These are phyloP conservation scores for Stephania cephalantha DNA, from an alignment of 164 flowering plant species.

Conservation along the genomic window DNA sequence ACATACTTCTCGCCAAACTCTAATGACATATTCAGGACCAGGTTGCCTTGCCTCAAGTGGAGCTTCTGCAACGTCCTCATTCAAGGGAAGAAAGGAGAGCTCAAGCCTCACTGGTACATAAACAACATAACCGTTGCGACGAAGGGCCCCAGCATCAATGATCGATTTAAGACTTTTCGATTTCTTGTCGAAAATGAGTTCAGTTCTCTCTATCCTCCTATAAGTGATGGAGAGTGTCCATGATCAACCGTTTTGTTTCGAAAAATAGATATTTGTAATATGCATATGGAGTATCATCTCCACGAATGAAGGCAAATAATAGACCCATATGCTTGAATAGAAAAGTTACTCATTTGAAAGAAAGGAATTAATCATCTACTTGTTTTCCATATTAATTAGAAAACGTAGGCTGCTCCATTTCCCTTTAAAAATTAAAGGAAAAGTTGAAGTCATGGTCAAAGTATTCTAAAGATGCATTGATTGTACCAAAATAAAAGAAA, in stretches of 20 bases:
- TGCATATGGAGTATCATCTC: no score
- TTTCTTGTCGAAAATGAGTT: neutral
- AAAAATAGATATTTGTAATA: no score
- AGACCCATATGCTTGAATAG: no score
- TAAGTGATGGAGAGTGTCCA: constrained; percentile 3
- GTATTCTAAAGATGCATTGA: no score
- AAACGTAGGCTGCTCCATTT: no score
- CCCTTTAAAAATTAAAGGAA: no score
- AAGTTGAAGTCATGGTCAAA: no score
- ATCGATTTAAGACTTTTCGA: constrained; percentile 2
- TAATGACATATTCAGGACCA: neutral
- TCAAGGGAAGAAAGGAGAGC: constrained; percentile 13
- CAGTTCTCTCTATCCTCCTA: neutral
- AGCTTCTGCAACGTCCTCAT: constrained; percentile 6
- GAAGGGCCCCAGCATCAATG: neutral
- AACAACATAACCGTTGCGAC: constrained; percentile 5
- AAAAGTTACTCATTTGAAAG: no score
- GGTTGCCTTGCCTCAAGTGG: neutral
- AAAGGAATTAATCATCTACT: no score
- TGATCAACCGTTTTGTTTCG: neutral
- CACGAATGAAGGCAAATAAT: no score
- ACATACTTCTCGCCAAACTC: constrained; percentile 10
- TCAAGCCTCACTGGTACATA: constrained; percentile 12
- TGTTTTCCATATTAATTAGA: no score
- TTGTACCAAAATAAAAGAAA: no score